These are phyloP conservation scores for Circinella umbellata DNA, from an alignment of 371 early-diverging fungal genomes.

Conservation along the genomic window DNA sequence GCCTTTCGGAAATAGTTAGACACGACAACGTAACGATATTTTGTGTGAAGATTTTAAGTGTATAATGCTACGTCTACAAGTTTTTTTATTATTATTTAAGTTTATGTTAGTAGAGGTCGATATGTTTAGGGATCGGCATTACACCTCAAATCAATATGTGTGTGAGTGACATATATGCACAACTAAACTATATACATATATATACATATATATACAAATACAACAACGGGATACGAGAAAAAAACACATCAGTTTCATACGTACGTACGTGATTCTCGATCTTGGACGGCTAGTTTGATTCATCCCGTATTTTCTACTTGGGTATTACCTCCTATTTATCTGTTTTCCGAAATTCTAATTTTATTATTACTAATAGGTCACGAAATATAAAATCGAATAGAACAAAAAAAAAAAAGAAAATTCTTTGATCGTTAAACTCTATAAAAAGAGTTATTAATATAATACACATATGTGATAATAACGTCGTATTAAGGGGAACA, in stretches of 20 bases:
- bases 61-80: too few species aligned
- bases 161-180: too few species aligned
- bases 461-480: conserved; percentile 10
- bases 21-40: too few species aligned
- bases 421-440: too few species aligned
- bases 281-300: not conserved
- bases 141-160: too few species aligned
- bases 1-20: too few species aligned
- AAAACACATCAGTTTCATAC: not conserved
- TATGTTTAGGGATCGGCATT: too few species aligned
- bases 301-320: not conserved
- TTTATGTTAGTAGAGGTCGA: too few species aligned
- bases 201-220: not conserved
- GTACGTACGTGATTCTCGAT: not conserved
- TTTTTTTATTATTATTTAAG: too few species aligned
- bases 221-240: not conserved
- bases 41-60: too few species aligned
- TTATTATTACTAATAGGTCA: too few species aligned
- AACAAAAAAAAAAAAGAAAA: not conserved
- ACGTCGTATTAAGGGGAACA: conserved; percentile 15
- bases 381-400: not conserved
- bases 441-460: not conserved
- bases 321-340: conserved; percentile 4
- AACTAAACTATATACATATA: not conserved
- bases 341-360: not conserved